phyloP scores from a whole-genome alignment of 106 monocot species.

The Gastrodia elata region DNA sequence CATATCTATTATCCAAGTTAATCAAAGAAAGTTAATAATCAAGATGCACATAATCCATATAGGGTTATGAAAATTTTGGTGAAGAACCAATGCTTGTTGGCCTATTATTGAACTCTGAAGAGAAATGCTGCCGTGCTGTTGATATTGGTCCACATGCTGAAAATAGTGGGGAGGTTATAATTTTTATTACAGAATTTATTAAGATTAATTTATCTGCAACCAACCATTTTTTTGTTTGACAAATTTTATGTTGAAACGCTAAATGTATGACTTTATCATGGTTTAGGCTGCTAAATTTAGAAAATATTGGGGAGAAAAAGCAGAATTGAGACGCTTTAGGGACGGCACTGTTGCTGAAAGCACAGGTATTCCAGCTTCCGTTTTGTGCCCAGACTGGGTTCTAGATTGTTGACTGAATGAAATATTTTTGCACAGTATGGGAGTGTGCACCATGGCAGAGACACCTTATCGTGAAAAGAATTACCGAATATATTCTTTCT shows the following conservation, averaged over 20 bases:
- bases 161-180: constrained; percentile 60
- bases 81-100: constrained; percentile 68
- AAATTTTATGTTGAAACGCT: neutral
- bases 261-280: neutral
- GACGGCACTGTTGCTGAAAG: constrained; percentile 93
- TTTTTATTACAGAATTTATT: constrained; percentile 4
- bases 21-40: neutral
- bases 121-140: constrained; percentile 57
- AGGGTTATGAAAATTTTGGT: constrained; percentile 75
- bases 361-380: constrained; percentile 39
- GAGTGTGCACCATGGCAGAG: constrained; percentile 63
- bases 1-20: neutral
- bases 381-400: neutral
- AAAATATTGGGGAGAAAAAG: constrained; percentile 94
- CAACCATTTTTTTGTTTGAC: neutral
- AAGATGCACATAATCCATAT: constrained; percentile 10
- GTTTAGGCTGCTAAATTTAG: constrained; percentile 62
- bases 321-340: constrained; percentile 82
- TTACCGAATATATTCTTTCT: constrained; percentile 44
- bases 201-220: neutral
- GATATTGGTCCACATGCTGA: constrained; percentile 81
- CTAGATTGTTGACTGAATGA: neutral
- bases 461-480: constrained; percentile 73
- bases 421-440: constrained; percentile 47
- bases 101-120: constrained; percentile 49